Evolutionary conservation across 2,329 filamentous ascomycete species (phyloP), one percentile per base, ranked within the genome.

Genomic region (Fusarium praegraminearum): DNA sequence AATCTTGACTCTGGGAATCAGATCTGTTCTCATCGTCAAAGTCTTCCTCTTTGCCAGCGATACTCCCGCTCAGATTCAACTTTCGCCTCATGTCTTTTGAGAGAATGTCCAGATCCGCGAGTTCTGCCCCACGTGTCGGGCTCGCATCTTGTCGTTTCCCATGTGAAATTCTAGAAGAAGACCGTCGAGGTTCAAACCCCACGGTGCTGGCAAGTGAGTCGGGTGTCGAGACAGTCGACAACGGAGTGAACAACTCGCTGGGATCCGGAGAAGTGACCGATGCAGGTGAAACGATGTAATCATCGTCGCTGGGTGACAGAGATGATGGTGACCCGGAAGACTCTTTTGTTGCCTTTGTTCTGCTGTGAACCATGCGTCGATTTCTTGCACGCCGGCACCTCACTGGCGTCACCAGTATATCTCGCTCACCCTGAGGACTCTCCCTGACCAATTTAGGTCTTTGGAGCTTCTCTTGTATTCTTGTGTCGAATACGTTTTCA

Each of bases 201-300:
- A 16, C 11, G 5, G 33, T 45, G 28, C 44, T 52, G 12, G 13
- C 18, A 20, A 57, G 13, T 38, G 66, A 67, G 16, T 22, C 22
- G 24, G 62, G 66, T 5, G 67, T 70, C 8, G 41, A 58, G 9
- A 22, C 30, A 40, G 33, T 7, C 16, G 45, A 64, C 7, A 32
- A 5, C 3, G 57, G 57, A 24, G 57, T 64, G 6, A 70, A 70
- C 12, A 70, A 4, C 12, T 70, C 57, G 32, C 43, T 53, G 15
- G 38, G n/a, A 12, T 20, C 43, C 33, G 62, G 67, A 28, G 67
- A 67, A 11, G 49, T 7, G 15, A 57, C 33, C 11, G 67, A 70
- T 18, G 8, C 57, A 15, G 67, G 50, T 13, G 67, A 55, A 15
- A 18, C 3, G 10, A 41, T 2, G 7, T 15, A 52, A 7, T 9